A percentile compares a stretch with the other conserved stretches of the same genome.
Conservation (phyloP, 2,329 filamentous ascomycete species). For the Colletotrichum tropicale region DNA sequence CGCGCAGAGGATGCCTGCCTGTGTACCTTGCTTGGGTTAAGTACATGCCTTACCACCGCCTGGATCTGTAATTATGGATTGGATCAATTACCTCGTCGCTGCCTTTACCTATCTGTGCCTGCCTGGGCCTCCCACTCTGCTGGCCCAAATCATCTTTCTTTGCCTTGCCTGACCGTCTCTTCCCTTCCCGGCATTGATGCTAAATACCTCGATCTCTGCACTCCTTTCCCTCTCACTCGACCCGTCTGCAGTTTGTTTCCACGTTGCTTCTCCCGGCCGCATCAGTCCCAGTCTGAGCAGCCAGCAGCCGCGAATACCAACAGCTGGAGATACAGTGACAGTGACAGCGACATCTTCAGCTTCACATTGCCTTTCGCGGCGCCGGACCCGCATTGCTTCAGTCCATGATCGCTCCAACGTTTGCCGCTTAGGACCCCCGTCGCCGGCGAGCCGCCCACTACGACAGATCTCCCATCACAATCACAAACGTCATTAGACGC, state of each 20-base stretch:
- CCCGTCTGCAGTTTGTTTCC: not conserved
- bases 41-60: not conserved
- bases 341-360: not conserved
- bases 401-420: not conserved
- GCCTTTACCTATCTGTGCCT: not conserved
- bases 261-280: not conserved
- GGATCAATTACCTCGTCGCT: not conserved
- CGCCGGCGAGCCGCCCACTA: slow-evolving; percentile 8
- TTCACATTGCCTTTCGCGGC: not conserved
- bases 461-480: not conserved
- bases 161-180: not conserved
- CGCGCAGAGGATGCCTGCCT: not conserved
- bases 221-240: not conserved
- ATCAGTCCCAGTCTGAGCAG: not conserved
- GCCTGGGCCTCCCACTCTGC: not conserved
- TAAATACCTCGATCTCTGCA: not conserved
- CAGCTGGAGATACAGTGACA: not conserved
- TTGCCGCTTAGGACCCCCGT: not conserved
- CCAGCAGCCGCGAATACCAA: not conserved
- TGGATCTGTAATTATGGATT: not conserved
- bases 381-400: not conserved
- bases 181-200: not conserved
- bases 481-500: slow-evolving; percentile 10
- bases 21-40: not conserved
- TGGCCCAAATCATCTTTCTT: not conserved